A percentile compares a stretch with the other conserved stretches of the same genome.
These are phyloP conservation scores for Buddleja alternifolia DNA, from an alignment of 257 asterid species.

Conservation along the genomic window DNA sequence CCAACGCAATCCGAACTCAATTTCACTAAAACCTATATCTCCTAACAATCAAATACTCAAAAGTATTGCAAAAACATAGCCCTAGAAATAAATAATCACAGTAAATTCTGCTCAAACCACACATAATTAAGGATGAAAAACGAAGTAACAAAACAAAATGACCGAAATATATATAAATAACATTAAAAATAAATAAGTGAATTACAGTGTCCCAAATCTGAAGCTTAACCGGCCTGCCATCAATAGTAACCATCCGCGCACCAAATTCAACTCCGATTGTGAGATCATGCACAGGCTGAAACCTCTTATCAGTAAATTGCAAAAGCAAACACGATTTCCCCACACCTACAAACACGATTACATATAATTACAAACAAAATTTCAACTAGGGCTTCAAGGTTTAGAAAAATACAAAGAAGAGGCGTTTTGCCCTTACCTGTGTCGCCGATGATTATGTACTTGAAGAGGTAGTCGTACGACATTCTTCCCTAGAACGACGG, in stretches of 20 bases:
- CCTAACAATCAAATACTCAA: not conserved
- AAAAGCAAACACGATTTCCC: constrained; percentile 72
- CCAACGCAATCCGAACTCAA: not conserved
- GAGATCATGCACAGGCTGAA: constrained; percentile 70
- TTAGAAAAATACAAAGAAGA: not conserved
- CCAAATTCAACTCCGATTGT: constrained; percentile 76
- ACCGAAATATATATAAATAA: not conserved
- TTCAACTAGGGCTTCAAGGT: constrained; percentile 17
- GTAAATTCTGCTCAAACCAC: not conserved
- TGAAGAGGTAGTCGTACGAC: constrained; percentile 85
- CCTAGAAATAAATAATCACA: not conserved
- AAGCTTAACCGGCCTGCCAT: constrained; percentile 60
- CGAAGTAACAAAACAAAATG: not conserved
- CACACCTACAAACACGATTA: constrained; percentile 43
- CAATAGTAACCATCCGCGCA: constrained; percentile 63
- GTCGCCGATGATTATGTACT: constrained; percentile 82
- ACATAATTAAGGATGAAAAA: not conserved
- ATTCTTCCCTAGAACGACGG: constrained; percentile 38
- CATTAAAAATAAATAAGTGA: not conserved
- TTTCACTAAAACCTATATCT: not conserved
- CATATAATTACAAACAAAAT: not conserved
- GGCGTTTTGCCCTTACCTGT: constrained; percentile 42
- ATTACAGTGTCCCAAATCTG: constrained; percentile 76
- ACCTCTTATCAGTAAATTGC: constrained; percentile 72
- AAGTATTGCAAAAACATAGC: not conserved